Base-by-base conservation (phyloP, 345 rosid genomes). In the Hibiscus mutabilis region DNA sequence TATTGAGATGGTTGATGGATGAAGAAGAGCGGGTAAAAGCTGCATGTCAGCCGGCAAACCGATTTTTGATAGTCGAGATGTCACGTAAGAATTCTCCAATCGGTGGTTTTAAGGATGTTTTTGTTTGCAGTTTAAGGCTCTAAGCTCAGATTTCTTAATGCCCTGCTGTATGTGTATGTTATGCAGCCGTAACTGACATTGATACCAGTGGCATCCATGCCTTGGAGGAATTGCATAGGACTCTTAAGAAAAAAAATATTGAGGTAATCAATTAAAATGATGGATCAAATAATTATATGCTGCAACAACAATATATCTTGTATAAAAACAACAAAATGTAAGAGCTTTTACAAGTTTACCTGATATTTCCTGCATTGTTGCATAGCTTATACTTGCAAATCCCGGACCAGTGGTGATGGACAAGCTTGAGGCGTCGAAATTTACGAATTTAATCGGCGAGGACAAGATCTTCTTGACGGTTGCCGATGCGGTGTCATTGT, bases 201-300 rank as follows among this genome's bases (percentile, higher is more conserved):
- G 98, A 91, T 80, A 93, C 98, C 68, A 91, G 98, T 12, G 98
- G 98, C 74, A 93, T 91, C 72, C 96, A 86, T 56, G 90, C 95
- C 19, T 72, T 93, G 24, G 96, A 91, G 80, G 98, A 89, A 68
- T 58, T 93, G 42, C 51, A 82, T 74, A 84, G 81, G 67, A 83
- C 89, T 75, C 97, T 93, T 29, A 33, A 75, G 64, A 93, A 93
- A 68, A 88, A 86, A 82, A 87, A 84, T 9, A 60, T 89, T 74
- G 89, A 89, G 94, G 97, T 92, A 75, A 37, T 79, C 55, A 81
- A 46, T 11, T n/a, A n/a, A n/a, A n/a, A n/a, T n/a, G n/a, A n/a
- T n/a, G n/a, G n/a, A n/a, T 46, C 14, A 47, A 47, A 37, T 47
- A 18, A 14, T 37, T 37, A 37, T 60, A 61, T 8, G 46, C n/a